A percentile compares a stretch with the other conserved stretches of the same genome.
These are phyloP conservation scores for Candida quercuum DNA, from an alignment of 805 yeast species.

Conservation along the genomic window DNA sequence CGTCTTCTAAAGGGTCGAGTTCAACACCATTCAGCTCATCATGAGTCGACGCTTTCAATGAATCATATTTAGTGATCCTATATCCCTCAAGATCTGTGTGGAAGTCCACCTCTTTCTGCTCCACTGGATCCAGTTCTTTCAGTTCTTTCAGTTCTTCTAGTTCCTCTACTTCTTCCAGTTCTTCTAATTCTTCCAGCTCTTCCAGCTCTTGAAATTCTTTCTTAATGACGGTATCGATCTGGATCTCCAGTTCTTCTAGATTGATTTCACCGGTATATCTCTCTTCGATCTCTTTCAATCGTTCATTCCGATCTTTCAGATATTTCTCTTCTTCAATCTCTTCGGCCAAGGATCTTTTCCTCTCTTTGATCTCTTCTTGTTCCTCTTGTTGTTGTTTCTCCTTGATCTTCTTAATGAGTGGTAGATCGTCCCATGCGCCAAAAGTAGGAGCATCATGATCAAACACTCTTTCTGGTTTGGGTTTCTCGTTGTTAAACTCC, in stretches of 20 bases:
- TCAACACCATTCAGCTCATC: too few species aligned
- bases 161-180: background rate
- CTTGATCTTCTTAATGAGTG: slow-evolving; percentile 19
- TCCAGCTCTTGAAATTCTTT: background rate
- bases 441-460: slow-evolving; percentile 6
- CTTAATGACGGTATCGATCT: too few species aligned
- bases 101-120: too few species aligned
- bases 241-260: background rate
- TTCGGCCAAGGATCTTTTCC: slow-evolving; percentile 4
- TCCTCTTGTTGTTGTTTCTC: slow-evolving; percentile 7
- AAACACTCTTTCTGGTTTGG: slow-evolving; percentile 18
- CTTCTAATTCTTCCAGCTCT: background rate
- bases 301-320: slow-evolving; percentile 13
- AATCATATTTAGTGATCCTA: too few species aligned
- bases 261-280: background rate
- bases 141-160: too few species aligned
- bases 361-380: slow-evolving; percentile 6
- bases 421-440: slow-evolving; percentile 16
- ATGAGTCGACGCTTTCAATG: too few species aligned
- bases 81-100: too few species aligned
- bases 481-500: slow-evolving; percentile 19
- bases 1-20: too few species aligned
- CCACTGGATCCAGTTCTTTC: too few species aligned
- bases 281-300: slow-evolving; percentile 11
- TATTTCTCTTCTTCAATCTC: slow-evolving; percentile 15